Evolutionary conservation across 2,329 filamentous ascomycete genomes (phyloP).

Genomic region (Aspergillus viridinutans): DNA sequence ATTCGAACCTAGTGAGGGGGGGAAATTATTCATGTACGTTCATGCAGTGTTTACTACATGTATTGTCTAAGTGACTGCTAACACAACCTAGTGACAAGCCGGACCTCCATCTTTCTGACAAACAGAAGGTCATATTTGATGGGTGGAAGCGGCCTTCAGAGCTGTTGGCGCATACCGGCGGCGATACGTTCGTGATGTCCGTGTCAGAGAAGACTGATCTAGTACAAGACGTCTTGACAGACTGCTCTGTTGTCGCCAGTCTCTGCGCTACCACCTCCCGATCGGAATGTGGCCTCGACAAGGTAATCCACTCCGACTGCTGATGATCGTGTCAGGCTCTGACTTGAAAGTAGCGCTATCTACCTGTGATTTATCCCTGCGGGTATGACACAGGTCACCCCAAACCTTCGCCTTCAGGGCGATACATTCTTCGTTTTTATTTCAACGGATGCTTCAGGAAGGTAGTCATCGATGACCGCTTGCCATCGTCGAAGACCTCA

Average conservation of each 20-base stretch:
- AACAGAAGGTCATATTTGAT: conserved; percentile 71
- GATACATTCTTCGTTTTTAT: conserved; percentile 86
- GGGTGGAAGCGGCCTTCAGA: conserved; percentile 78
- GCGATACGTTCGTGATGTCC: conserved; percentile 51
- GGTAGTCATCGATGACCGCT: conserved; percentile 81
- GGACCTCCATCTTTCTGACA: conserved; percentile 66
- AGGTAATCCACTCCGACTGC: conserved; percentile 47
- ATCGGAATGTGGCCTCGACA: conserved; percentile 62
- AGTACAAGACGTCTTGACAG: conserved; percentile 91
- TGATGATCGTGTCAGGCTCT: background rate
- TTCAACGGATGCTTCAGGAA: conserved; percentile 92
- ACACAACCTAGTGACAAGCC: conserved; percentile 58
- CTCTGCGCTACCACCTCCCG: conserved; percentile 76
- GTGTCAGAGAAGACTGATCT: conserved; percentile 65
- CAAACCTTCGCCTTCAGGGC: conserved; percentile 69
- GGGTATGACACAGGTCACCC: conserved; percentile 57
- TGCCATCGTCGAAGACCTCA: conserved; percentile 70
- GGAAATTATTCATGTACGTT: conserved; percentile 59
- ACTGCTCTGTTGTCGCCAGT: conserved; percentile 96
- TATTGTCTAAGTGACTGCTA: conserved; percentile 15
- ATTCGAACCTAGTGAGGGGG: conserved; percentile 55
- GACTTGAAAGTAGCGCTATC: conserved; percentile 55
- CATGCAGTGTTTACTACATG: conserved; percentile 1
- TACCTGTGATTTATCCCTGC: conserved; percentile 71
- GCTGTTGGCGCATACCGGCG: conserved; percentile 48